These are phyloP conservation scores for Mortierella alpina DNA, from an alignment of 192 early-diverging fungal genomes.

Conservation along the genomic window DNA sequence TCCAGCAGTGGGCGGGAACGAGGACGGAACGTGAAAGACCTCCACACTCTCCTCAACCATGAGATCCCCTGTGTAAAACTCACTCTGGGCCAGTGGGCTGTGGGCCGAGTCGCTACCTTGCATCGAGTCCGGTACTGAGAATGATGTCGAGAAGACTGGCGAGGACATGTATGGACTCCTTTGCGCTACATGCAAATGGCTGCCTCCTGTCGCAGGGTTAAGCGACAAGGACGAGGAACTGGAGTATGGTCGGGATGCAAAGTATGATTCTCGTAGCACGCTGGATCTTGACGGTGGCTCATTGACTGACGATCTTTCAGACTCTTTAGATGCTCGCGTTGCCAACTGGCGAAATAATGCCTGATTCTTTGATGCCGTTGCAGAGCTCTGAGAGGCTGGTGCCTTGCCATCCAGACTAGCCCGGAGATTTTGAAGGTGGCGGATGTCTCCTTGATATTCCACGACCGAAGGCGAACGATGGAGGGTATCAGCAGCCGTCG, in stretches of 20 bases:
- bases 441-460: not conserved
- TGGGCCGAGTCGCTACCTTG: conserved; percentile 10
- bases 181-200: not conserved
- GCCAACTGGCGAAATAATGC: no score
- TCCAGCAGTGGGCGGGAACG: no score
- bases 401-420: conserved; percentile 4
- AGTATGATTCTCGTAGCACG: not conserved
- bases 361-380: no score
- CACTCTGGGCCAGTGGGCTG: not conserved
- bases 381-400: not conserved
- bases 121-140: conserved; percentile 16
- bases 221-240: conserved; percentile 8
- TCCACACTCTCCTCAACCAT: no score
- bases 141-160: conserved; percentile 24
- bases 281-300: not conserved
- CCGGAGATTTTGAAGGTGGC: conserved; percentile 4
- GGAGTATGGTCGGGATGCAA: not conserved
- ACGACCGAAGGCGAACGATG: no score
- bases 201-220: not conserved
- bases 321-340: no score
- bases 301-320: no score
- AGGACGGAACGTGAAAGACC: no score
- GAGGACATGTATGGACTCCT: conserved; percentile 11
- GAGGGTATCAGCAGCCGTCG: not conserved
- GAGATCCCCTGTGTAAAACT: not conserved